Conservation (phyloP, 2,329 filamentous ascomycete species). For the Hawksworthiomyces lignivorus region DNA sequence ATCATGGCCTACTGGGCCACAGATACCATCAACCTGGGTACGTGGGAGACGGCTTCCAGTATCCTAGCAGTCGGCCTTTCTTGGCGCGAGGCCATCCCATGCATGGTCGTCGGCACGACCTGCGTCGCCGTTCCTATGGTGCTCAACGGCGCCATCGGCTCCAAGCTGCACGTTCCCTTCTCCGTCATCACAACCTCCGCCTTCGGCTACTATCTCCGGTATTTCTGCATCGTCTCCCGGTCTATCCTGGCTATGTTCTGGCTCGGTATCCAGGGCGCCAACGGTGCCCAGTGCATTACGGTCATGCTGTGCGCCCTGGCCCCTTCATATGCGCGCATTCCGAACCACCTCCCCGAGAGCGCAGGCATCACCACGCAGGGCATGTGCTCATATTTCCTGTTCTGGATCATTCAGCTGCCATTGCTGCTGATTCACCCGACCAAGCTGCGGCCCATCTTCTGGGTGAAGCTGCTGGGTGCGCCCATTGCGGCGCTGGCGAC, state of each 20-base stretch:
- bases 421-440: slow-evolving; percentile 17
- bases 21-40: slow-evolving; percentile 20
- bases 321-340: slow-evolving; percentile 27
- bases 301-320: slow-evolving; percentile 25
- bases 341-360: slow-evolving; percentile 25
- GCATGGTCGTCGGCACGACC: slow-evolving; percentile 49
- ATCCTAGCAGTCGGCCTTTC: slow-evolving; percentile 19
- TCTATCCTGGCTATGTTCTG: slow-evolving; percentile 32
- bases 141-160: slow-evolving; percentile 39
- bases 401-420: slow-evolving; percentile 28
- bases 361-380: slow-evolving; percentile 30
- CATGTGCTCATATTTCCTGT: slow-evolving; percentile 30
- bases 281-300: slow-evolving; percentile 25
- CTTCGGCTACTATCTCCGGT: slow-evolving; percentile 39
- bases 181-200: slow-evolving; percentile 35
- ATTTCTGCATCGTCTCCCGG: slow-evolving; percentile 33
- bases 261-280: slow-evolving; percentile 39
- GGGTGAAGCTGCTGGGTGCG: slow-evolving; percentile 40
- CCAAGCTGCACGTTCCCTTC: slow-evolving; percentile 40
- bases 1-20: slow-evolving; percentile 23
- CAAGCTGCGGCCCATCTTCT: slow-evolving; percentile 29
- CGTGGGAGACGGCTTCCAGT: slow-evolving; percentile 19
- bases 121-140: slow-evolving; percentile 49
- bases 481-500: slow-evolving; percentile 55
- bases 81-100: slow-evolving; percentile 39